Base-by-base conservation (phyloP, 2,329 filamentous ascomycete genomes). In the Exserohilum turcica region DNA sequence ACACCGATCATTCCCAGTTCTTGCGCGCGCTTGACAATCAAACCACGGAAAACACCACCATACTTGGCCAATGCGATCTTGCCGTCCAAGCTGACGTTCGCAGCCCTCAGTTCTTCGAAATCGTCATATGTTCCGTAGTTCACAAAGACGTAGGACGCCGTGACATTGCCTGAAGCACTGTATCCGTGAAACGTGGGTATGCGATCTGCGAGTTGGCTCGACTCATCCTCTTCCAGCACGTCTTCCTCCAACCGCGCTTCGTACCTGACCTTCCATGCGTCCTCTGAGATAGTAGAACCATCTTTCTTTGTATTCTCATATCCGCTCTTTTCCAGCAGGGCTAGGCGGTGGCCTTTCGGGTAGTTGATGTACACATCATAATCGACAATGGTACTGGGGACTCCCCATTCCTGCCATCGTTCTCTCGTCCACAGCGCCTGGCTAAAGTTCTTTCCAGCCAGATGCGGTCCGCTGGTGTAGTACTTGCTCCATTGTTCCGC, bases 161-260 rank as follows among this genome's bases (percentile, higher is more conserved):
- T 97, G 42, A 95, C 93, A 72, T 97, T 96, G 24, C 93, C 93
- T 55, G 82, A 92, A 4, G 92, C 92, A 3, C 91, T 96, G 74
- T 97, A 97, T 47, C 93, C 94, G 70, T 97, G 93, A 78, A 97
- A 97, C 0, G 89, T 93, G 1, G 93, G 92, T 19, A 97, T 83
- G 27, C 91, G 82, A 65, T 92, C 83, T 8, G 83, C 76, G 39
- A 91, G 78, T 18, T 86, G 83, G 15, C 86, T 91, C 0, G 92
- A 95, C 3, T 86, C 83, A 71, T 99, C 94, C 46, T 96, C 87
- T 0, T 91, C 82, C 5, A 97, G 78, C 2, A 93, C 82, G 68
- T 96, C 91, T 74, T 99, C 94, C 63, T 90, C 86, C 35, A 97
- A 77, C 1, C 85, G 87, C 0, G 92, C 93, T 69, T 92, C 86